These are phyloP conservation scores for Austroboletus eburneus DNA, from an alignment of 768 basidiomycete genomes.

Conservation along the genomic window DNA sequence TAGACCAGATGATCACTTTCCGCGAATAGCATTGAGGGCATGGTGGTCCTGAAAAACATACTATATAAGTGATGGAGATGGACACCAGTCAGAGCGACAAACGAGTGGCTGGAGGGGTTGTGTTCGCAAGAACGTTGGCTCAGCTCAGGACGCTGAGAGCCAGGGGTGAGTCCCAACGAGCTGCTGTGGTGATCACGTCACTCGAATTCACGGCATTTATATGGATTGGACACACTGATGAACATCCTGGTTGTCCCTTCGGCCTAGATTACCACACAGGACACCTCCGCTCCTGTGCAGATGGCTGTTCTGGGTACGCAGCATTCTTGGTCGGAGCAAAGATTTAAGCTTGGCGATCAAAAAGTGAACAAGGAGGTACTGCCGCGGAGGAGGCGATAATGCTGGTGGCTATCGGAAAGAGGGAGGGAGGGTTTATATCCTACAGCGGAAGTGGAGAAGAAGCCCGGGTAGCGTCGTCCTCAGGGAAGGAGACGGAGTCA, in stretches of 20 bases:
- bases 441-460: no score
- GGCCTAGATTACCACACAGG: constrained; percentile 13
- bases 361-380: background rate
- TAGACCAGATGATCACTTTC: background rate
- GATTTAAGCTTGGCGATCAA: background rate
- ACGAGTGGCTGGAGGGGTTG: background rate
- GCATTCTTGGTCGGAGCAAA: constrained; percentile 5
- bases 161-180: background rate
- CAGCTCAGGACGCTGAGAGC: background rate
- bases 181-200: constrained; percentile 14
- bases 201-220: constrained; percentile 8
- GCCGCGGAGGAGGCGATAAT: background rate
- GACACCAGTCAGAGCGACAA: background rate
- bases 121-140: constrained; percentile 2
- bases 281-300: constrained; percentile 16
- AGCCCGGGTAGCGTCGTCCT: background rate
- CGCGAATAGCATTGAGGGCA: background rate
- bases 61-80: background rate
- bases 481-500: background rate
- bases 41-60: constrained; percentile 6
- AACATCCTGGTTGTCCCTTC: constrained; percentile 1
- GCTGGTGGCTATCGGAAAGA: background rate
- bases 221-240: constrained; percentile 10
- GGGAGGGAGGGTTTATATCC: background rate
- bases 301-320: constrained; percentile 9